Base-by-base conservation (phyloP, 495 filamentous ascomycete genomes). In the Pseudoneurospora amorphoporcata region DNA sequence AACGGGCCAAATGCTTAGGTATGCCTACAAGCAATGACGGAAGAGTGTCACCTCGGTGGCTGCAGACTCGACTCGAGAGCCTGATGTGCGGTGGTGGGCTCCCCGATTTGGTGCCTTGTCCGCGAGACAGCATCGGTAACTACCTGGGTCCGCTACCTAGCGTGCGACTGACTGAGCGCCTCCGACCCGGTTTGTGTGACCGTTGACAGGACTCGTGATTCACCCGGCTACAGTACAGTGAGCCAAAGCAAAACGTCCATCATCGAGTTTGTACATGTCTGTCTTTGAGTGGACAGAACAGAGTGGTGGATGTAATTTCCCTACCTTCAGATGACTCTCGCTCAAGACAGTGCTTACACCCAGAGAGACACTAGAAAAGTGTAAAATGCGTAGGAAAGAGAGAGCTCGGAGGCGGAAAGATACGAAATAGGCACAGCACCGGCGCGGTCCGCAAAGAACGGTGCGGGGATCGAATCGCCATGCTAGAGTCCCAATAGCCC, bases 51-150 rank as follows among this genome's bases (percentile, higher is more conserved):
- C n/a, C 45, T 19, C 29, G 53, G 53, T 17, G 29, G 53, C 53
- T 65, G 17, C 53, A 65, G 53, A 35, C 29, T 35, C 53, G 53
- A 65, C 29, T 65, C 29, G 53, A 65, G 29, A 35, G 32, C 43
- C 35, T 68, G 29, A 70, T 39, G 68, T 72, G 70, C 47, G 38
- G 45, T 41, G 53, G 29, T 65, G 53, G 53, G 53, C 41, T 37
- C 42, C 70, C 73, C 58, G 69, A 76, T 73, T 41, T 71, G 73
- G 75, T 61, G 35, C 47, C 58, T 16, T 71, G 71, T 53, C 75
- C 70, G 69, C 69, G 61, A 70, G 71, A 76, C 68, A 70, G 65
- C 37, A 69, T 71, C 38, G 29, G 53, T 35, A 65, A 65, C 53
- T 37, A 65, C 29, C 53, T 65, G 7, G 29, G 53, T 65, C 29